These are phyloP conservation scores for Lactarius indigo DNA, from an alignment of 768 basidiomycete genomes.

Conservation along the genomic window DNA sequence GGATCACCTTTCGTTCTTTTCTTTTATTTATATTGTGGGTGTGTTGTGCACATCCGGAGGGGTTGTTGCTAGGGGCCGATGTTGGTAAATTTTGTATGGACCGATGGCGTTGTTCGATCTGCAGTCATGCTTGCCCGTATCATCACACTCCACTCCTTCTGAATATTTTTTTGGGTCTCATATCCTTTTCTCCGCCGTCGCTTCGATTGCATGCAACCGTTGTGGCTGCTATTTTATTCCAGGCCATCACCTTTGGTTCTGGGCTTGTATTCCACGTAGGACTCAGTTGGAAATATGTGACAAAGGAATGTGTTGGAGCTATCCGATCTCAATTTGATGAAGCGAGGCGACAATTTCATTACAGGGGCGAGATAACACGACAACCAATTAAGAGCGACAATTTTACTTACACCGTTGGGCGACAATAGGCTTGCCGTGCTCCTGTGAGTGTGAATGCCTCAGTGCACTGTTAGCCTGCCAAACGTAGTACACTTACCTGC, in stretches of 20 bases:
- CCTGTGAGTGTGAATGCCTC: slow-evolving; percentile 39
- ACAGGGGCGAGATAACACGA: not conserved
- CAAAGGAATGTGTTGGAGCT: slow-evolving; percentile 11
- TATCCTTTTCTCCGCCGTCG: slow-evolving; percentile 4
- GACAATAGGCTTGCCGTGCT: slow-evolving; percentile 80
- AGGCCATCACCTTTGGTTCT: slow-evolving; percentile 7
- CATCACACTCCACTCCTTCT: slow-evolving; percentile 19
- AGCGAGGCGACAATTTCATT: not conserved
- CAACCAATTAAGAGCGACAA: not conserved
- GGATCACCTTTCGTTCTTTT: slow-evolving; percentile 25
- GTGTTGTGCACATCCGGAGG: slow-evolving; percentile 17
- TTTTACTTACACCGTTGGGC: slow-evolving; percentile 79
- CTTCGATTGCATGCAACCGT: slow-evolving; percentile 20
- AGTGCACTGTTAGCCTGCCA: not conserved
- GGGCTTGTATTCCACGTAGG: slow-evolving; percentile 19
- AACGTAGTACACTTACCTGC: slow-evolving; percentile 52
- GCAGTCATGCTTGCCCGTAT: slow-evolving; percentile 10
- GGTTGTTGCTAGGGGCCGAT: slow-evolving; percentile 15
- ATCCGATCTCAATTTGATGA: not conserved
- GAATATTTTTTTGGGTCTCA: slow-evolving; percentile 10
- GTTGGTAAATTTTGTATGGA: slow-evolving; percentile 6
- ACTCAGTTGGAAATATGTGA: slow-evolving; percentile 19
- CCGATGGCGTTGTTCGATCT: slow-evolving; percentile 11
- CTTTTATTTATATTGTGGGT: slow-evolving; percentile 24
- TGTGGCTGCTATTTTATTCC: not conserved